These are phyloP conservation scores for Sarocladium brachiariae DNA, from an alignment of 2,329 filamentous ascomycete species.

Conservation along the genomic window DNA sequence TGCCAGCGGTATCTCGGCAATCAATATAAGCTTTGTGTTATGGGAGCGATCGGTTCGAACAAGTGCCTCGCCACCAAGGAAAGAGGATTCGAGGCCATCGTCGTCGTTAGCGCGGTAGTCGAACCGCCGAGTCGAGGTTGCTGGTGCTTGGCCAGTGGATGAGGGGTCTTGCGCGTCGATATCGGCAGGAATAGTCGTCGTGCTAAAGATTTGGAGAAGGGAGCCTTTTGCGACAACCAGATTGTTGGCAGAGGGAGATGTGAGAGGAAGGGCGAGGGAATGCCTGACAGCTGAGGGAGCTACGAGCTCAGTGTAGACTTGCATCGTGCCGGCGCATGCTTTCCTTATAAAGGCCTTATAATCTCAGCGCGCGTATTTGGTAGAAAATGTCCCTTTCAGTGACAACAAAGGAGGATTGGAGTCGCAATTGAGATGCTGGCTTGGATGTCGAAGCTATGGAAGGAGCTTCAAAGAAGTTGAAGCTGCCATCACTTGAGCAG, in stretches of 20 bases:
- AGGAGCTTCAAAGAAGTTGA: constrained; percentile 5
- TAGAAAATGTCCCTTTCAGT: background rate
- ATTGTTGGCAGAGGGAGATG: constrained; percentile 69
- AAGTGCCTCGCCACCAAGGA: constrained; percentile 53
- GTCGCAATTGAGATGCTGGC: background rate
- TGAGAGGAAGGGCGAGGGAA: constrained; percentile 72
- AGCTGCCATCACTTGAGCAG: background rate
- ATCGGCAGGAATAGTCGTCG: constrained; percentile 60
- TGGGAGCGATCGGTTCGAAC: constrained; percentile 56
- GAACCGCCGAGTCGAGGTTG: constrained; percentile 36
- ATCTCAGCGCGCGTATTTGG: background rate
- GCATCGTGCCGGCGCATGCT: constrained; percentile 52
- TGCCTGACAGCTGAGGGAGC: constrained; percentile 92
- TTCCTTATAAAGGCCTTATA: background rate
- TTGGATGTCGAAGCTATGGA: background rate
- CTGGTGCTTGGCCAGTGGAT: background rate
- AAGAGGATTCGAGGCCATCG: constrained; percentile 59
- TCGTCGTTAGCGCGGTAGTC: constrained; percentile 52
- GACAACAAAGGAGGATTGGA: background rate
- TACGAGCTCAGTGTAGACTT: constrained; percentile 94
- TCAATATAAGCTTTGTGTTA: constrained; percentile 72
- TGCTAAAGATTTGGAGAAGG: constrained; percentile 82
- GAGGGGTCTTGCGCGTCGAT: constrained; percentile 36
- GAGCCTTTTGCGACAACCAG: constrained; percentile 89
- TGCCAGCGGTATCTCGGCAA: constrained; percentile 76